Conservation (phyloP, 768 basidiomycete genomes). For the Nidula microcarpa region DNA sequence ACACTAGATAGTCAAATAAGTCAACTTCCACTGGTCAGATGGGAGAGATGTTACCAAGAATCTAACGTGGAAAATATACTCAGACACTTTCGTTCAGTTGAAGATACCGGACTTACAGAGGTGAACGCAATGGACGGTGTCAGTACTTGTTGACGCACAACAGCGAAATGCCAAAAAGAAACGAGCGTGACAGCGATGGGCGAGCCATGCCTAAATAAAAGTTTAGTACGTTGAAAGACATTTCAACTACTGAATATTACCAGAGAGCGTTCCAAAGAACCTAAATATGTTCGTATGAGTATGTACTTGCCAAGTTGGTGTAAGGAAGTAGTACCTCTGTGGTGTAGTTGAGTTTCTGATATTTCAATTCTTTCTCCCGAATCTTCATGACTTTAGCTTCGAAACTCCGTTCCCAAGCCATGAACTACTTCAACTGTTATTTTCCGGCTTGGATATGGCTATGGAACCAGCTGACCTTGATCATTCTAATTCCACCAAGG, state of each 20-base stretch:
- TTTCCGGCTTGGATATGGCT: constrained; percentile 1
- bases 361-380: constrained; percentile 78
- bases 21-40: too few relatives aligned
- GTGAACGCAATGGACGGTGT: constrained; percentile 88
- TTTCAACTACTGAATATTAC: constrained; percentile 13
- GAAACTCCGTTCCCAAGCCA: constrained; percentile 92
- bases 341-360: constrained; percentile 81
- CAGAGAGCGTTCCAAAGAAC: constrained; percentile 47
- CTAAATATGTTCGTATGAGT: constrained; percentile 13
- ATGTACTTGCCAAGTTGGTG: neutral
- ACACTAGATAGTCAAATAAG: constrained; percentile 43
- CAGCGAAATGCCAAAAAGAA: constrained; percentile 69
- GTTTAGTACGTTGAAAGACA: neutral
- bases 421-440: constrained; percentile 51
- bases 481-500: constrained; percentile 86
- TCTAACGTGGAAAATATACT: neutral
- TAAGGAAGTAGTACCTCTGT: constrained; percentile 54
- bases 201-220: constrained; percentile 49
- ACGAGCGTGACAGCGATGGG: constrained; percentile 60
- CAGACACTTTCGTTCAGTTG: neutral
- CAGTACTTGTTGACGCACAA: constrained; percentile 62
- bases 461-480: constrained; percentile 45
- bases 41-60: too few relatives aligned
- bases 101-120: constrained; percentile 34
- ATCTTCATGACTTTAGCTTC: constrained; percentile 71